Evolutionary conservation across 108 stramenopile genomes (phyloP), one percentile per base, ranked within the genome.

Genomic region (Cyclostephanos invisitatus): DNA sequence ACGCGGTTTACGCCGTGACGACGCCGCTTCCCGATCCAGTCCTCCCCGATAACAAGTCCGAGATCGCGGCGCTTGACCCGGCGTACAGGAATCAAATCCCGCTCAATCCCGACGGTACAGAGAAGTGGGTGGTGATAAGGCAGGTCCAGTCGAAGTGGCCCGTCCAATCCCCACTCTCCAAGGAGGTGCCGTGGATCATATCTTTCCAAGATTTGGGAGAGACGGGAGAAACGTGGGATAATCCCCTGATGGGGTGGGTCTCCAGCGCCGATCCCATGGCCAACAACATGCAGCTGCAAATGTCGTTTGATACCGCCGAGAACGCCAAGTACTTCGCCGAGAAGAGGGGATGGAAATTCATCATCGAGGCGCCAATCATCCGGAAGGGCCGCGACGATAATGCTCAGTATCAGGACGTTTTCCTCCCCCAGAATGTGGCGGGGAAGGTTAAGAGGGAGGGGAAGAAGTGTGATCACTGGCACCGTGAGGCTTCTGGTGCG

Each of bases 181-280:
- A 73, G 17, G 89, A 90, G 62, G 67, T 81, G 47, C 48, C 67
- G 57, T 96, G 95, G 95, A 73, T 88, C 55, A 91, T 96, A 40
- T 84, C 78, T 55, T 93, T 93, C 71, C 78, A 86, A 59, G 90
- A 93, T 60, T 78, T 83, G 67, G 90, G 89, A 12, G 86, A 84
- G 17, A 79, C 77, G 12, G 83, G 78, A 7, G 86, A 91, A 54
- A 89, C 82, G 49, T 95, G 91, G 90, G 82, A 75, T 42, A 99
- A 99, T 77, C 90, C 96, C 21, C 89, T 99, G 67, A 98, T 98
- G 98, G 96, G 96, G 27, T 99, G 96, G 96, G 92, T 88, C 37
- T 85, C 85, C 55, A 87, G 88, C 18, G 89, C 89, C 36, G 98
- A 99, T 80, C 95, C 98, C 57, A 80, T 98, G 73, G 84, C 90